phyloP scores from a whole-genome alignment of 2,329 filamentous ascomycete genomes.

The Epicoccum sorghinum region DNA sequence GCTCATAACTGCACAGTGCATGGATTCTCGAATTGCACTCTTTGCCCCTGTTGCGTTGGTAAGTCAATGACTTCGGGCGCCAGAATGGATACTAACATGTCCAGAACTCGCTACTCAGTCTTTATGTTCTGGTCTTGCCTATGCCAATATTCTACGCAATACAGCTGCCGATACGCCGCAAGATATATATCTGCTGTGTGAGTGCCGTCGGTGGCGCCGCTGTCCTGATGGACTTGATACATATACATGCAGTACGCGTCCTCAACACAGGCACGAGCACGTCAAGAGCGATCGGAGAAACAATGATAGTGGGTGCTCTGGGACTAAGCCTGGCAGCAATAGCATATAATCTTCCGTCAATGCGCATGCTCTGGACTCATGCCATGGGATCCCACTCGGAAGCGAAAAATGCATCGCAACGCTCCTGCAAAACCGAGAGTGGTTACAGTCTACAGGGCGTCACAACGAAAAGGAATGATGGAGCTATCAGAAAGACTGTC shows the following conservation, averaged over 20 bases:
- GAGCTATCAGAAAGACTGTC: background rate
- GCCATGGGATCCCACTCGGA: background rate
- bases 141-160: conserved; percentile 1
- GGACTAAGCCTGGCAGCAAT: conserved; percentile 10
- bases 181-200: conserved; percentile 2
- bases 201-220: conserved; percentile 4
- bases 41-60: conserved; percentile 1
- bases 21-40: background rate
- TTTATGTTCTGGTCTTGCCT: conserved; percentile 1
- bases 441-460: no score
- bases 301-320: conserved; percentile 6
- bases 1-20: conserved; percentile 6
- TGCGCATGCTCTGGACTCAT: conserved; percentile 1
- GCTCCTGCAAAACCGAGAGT: background rate
- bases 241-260: background rate
- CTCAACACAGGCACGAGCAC: background rate
- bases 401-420: background rate
- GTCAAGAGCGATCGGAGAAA: conserved; percentile 2
- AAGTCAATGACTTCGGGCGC: background rate
- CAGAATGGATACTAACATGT: background rate
- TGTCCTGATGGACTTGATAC: conserved; percentile 9
- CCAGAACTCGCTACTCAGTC: conserved; percentile 2
- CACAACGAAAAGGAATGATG: no score
- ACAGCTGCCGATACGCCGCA: conserved; percentile 2
- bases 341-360: conserved; percentile 7